Conservation (phyloP, 148 eudicot species). For the Rhododendron molle region DNA sequence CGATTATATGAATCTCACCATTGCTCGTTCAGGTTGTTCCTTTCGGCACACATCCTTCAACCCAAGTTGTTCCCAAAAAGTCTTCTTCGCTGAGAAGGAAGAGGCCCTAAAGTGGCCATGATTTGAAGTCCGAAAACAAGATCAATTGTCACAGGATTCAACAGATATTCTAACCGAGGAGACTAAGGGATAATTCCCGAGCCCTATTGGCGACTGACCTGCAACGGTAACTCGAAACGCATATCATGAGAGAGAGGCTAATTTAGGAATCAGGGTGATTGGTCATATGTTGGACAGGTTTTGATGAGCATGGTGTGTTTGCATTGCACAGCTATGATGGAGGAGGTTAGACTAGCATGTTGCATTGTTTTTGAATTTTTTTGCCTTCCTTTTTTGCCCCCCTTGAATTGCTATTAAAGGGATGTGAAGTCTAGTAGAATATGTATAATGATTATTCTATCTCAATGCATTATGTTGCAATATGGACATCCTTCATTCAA, state of each 20-base stretch:
- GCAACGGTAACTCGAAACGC: background rate
- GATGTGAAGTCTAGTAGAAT: background rate
- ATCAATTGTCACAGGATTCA: background rate
- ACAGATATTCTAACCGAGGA: background rate
- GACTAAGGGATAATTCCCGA: background rate
- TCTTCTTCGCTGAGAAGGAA: background rate
- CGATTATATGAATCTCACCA: background rate
- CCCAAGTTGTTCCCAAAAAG: background rate
- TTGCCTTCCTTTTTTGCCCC: background rate
- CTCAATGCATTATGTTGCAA: background rate
- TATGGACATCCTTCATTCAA: background rate
- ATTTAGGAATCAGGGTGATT: constrained; percentile 1
- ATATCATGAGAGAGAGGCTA: background rate
- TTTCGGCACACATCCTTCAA: constrained; percentile 7
- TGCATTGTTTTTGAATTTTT: background rate
- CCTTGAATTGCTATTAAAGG: background rate
- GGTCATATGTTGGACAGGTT: background rate
- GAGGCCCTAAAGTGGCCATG: background rate
- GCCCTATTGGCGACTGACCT: background rate
- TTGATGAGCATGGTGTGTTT: background rate
- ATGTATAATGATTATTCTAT: background rate
- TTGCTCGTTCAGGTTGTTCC: constrained; percentile 34
- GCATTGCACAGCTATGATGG: background rate
- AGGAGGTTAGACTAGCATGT: background rate
- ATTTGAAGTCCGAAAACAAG: background rate